These are phyloP conservation scores for Galeopsis tetrahit DNA, from an alignment of 257 asterid species.

Conservation along the genomic window DNA sequence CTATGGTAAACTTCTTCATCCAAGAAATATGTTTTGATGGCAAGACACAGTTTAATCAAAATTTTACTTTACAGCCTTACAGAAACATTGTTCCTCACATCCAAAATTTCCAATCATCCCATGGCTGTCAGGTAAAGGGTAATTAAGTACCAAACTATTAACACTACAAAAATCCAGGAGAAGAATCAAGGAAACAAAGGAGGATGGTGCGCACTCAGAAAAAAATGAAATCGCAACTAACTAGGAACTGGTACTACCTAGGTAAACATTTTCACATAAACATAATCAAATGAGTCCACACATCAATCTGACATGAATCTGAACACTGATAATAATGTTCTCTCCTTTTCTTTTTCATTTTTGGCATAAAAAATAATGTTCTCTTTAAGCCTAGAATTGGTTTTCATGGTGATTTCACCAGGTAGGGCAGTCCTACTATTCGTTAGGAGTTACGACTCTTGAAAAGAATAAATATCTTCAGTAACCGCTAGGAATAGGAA, in stretches of 20 bases:
- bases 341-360: too few relatives aligned
- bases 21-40: background rate
- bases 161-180: constrained; percentile 3
- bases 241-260: background rate
- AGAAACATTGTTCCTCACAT: background rate
- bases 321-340: background rate
- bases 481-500: background rate
- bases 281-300: background rate
- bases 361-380: too few relatives aligned
- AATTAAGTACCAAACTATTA: background rate
- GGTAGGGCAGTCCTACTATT: background rate
- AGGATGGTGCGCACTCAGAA: background rate
- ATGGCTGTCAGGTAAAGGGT: constrained; percentile 1
- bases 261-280: background rate
- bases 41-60: background rate
- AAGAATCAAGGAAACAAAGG: background rate
- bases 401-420: constrained; percentile 1
- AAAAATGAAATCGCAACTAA: constrained; percentile 6
- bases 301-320: constrained; percentile 9
- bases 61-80: background rate
- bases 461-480: background rate
- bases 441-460: background rate
- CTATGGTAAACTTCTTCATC: constrained; percentile 1
- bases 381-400: background rate
- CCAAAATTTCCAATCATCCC: background rate